These are phyloP conservation scores for Calonectria hongkongensis DNA, from an alignment of 2,329 filamentous ascomycete species.

Conservation along the genomic window DNA sequence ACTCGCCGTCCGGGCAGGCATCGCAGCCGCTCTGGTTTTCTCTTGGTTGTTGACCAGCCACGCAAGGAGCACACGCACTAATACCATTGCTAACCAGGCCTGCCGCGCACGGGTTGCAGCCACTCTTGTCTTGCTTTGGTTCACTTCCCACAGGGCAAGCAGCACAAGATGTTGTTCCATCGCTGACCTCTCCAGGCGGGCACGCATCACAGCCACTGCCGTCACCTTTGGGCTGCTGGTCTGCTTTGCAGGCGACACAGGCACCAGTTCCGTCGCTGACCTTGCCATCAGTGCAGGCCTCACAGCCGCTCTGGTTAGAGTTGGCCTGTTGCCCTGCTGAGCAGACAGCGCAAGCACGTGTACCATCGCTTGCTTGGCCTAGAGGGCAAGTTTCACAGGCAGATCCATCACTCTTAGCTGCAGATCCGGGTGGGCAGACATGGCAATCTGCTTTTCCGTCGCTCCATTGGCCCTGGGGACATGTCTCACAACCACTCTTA, in stretches of 20 bases:
- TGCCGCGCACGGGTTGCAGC: not conserved
- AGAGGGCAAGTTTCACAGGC: not conserved
- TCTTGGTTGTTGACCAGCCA: not conserved
- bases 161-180: not conserved
- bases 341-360: not conserved
- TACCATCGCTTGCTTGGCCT: not conserved
- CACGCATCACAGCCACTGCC: not conserved
- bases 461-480: not conserved
- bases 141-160: not conserved
- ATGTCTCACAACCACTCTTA: not conserved
- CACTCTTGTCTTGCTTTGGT: not conserved
- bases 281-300: not conserved
- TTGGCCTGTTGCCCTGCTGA: not conserved
- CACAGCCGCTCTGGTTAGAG: not conserved
- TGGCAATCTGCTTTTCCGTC: not conserved
- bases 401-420: not conserved
- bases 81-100: not conserved
- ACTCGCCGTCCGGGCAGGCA: not conserved
- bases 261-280: not conserved
- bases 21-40: not conserved
- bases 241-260: not conserved
- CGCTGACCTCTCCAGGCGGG: not conserved
- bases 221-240: not conserved
- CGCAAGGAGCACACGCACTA: not conserved
- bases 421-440: not conserved